phyloP scores from a whole-genome alignment of 2,329 filamentous ascomycete species.

The Fusarium devonianum region DNA sequence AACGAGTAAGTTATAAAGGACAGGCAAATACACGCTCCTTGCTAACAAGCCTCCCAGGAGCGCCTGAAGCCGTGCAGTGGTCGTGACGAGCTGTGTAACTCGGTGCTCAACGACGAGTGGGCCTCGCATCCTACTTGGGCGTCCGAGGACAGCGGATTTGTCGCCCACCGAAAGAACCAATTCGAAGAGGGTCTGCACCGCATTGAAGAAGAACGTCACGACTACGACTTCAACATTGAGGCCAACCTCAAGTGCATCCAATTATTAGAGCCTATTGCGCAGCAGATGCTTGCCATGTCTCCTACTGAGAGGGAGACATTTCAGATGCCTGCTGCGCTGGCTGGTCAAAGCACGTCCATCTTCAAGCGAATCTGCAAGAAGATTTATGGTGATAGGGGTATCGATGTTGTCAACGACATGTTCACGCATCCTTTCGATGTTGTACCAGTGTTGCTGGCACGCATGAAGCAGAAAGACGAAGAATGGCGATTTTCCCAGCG shows the following conservation, averaged over 20 bases:
- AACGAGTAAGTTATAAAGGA: conserved; percentile 62
- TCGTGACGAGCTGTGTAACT: conserved; percentile 91
- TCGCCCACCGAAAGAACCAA: conserved; percentile 95
- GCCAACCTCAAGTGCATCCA: conserved; percentile 94
- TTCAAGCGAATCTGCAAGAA: conserved; percentile 98
- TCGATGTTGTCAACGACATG: conserved; percentile 85
- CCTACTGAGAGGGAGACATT: conserved; percentile 76
- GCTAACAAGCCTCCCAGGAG: conserved; percentile 58
- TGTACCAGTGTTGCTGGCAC: conserved; percentile 84
- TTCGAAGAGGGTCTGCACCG: conserved; percentile 94
- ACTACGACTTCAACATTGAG: conserved; percentile 99
- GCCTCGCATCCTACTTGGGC: conserved; percentile 99
- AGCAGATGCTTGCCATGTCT: conserved; percentile 84
- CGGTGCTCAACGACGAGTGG: conserved; percentile 97
- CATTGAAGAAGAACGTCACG: conserved; percentile 97
- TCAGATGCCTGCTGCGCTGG: conserved; percentile 81
- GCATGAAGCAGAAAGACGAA: conserved; percentile 94
- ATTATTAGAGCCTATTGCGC: conserved; percentile 90
- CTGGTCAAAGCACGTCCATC: conserved; percentile 93
- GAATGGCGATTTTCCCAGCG: conserved; percentile 97
- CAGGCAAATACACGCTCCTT: not conserved
- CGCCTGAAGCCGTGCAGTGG: conserved; percentile 91
- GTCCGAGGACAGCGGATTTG: conserved; percentile 96
- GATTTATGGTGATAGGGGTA: conserved; percentile 89
- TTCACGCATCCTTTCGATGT: conserved; percentile 85